These are phyloP conservation scores for Mycosphaerelloides madeirae DNA, from an alignment of 2,329 filamentous ascomycete species.

Conservation along the genomic window DNA sequence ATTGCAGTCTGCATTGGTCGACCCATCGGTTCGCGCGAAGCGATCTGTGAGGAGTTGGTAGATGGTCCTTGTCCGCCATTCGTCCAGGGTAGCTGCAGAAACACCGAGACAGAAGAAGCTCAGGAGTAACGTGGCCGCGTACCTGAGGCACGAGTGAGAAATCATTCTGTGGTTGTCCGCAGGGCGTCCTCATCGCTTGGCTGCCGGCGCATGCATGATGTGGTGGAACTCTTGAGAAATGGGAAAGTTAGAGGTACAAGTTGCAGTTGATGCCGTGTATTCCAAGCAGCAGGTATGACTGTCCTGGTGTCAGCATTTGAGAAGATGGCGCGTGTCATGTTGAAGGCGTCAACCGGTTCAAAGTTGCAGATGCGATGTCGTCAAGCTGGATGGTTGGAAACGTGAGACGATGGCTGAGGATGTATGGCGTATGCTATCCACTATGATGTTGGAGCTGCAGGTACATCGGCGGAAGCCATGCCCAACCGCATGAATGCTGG, in stretches of 20 bases:
- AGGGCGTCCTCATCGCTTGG: slow-evolving; percentile 1
- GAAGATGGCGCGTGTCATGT: too few species aligned
- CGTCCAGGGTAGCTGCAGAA: slow-evolving; percentile 30
- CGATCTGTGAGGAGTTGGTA: slow-evolving; percentile 40
- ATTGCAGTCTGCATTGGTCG: slow-evolving; percentile 24
- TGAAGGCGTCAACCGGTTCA: too few species aligned
- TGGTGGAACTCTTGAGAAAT: neutral
- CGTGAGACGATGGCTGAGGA: neutral
- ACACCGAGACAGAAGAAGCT: neutral
- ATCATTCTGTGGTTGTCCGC: slow-evolving; percentile 2
- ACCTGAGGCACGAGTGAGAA: neutral
- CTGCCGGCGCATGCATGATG: slow-evolving; percentile 3
- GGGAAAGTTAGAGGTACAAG: neutral
- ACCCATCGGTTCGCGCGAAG: slow-evolving; percentile 29
- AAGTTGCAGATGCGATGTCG: too few species aligned
- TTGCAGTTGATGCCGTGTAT: too few species aligned
- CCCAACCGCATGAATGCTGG: neutral
- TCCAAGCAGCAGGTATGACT: too few species aligned
- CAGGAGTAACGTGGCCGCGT: neutral
- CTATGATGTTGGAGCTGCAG: too few species aligned
- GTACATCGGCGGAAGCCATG: too few species aligned
- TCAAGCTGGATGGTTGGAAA: too few species aligned
- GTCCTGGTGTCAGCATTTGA: too few species aligned
- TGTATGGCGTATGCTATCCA: neutral
- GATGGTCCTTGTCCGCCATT: slow-evolving; percentile 37